Evolutionary conservation across 306 rosid species (phyloP).

Genomic region (Pterocarpus macrocarpus): DNA sequence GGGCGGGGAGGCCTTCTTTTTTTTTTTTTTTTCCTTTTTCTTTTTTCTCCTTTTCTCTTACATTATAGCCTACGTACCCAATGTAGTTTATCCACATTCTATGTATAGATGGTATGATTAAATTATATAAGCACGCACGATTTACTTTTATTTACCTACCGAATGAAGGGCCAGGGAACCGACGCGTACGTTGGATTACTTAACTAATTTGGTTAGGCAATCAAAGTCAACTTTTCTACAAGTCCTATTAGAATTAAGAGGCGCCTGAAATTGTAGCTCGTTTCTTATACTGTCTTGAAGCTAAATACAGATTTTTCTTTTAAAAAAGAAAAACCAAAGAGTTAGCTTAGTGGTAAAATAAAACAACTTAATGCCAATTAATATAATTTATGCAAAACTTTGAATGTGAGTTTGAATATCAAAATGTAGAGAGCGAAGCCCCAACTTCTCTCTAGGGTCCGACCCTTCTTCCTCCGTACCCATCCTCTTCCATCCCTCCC

Average conservation of each 20-base stretch:
- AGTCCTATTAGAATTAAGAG: neutral
- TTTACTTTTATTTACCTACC: neutral
- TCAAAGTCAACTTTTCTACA: neutral
- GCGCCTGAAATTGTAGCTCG: constrained; percentile 6
- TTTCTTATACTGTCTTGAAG: neutral
- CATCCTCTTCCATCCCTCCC: too few relatives aligned
- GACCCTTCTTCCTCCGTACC: too few relatives aligned
- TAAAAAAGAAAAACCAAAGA: too few relatives aligned
- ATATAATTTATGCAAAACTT: too few relatives aligned
- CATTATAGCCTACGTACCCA: neutral
- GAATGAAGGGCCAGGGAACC: neutral
- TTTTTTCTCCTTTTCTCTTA: too few relatives aligned
- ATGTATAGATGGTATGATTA: neutral
- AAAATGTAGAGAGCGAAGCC: too few relatives aligned
- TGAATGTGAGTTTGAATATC: too few relatives aligned
- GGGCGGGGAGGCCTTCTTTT: too few relatives aligned
- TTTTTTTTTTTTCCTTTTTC: too few relatives aligned
- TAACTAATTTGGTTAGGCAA: neutral
- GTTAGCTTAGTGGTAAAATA: too few relatives aligned
- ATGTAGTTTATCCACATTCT: neutral
- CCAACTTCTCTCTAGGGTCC: too few relatives aligned
- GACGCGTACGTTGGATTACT: neutral
- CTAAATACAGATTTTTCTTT: neutral
- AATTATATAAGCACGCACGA: neutral
- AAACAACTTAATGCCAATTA: too few relatives aligned